Conservation (phyloP, 2,329 filamentous ascomycete genomes). For the Aspergillus neotritici region DNA sequence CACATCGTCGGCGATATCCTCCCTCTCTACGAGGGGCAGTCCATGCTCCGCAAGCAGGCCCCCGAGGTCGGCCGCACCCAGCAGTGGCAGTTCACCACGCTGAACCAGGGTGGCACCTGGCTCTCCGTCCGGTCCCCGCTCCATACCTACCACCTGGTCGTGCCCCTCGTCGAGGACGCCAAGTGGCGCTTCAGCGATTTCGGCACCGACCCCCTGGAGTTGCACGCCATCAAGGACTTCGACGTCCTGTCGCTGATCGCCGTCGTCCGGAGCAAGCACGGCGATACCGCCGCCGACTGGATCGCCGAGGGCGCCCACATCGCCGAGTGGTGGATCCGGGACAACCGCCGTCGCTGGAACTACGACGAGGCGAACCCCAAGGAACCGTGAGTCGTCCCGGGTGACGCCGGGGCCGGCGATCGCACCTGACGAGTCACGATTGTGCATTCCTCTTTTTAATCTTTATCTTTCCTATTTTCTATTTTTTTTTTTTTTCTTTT, state of each 20-base stretch:
- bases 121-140: slow-evolving; percentile 66
- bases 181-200: slow-evolving; percentile 34
- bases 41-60: slow-evolving; percentile 41
- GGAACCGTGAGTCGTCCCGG: too few species aligned
- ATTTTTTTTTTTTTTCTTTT: too few species aligned
- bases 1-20: slow-evolving; percentile 37
- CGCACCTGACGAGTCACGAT: too few species aligned
- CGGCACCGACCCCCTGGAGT: slow-evolving; percentile 31
- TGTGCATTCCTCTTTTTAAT: too few species aligned
- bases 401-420: background rate
- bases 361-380: background rate
- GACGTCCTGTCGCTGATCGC: slow-evolving; percentile 23
- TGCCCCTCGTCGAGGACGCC: slow-evolving; percentile 72
- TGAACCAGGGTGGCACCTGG: slow-evolving; percentile 43
- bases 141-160: slow-evolving; percentile 63
- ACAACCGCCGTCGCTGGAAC: slow-evolving; percentile 17
- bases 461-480: too few species aligned
- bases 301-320: slow-evolving; percentile 32
- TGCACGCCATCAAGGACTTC: slow-evolving; percentile 29
- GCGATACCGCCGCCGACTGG: slow-evolving; percentile 33
- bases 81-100: slow-evolving; percentile 32
- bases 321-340: slow-evolving; percentile 36
- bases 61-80: slow-evolving; percentile 28
- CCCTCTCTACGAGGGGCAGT: slow-evolving; percentile 45
- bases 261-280: slow-evolving; percentile 21